Conservation (phyloP, 768 basidiomycete genomes). For the Fomitopsis pulvina region DNA sequence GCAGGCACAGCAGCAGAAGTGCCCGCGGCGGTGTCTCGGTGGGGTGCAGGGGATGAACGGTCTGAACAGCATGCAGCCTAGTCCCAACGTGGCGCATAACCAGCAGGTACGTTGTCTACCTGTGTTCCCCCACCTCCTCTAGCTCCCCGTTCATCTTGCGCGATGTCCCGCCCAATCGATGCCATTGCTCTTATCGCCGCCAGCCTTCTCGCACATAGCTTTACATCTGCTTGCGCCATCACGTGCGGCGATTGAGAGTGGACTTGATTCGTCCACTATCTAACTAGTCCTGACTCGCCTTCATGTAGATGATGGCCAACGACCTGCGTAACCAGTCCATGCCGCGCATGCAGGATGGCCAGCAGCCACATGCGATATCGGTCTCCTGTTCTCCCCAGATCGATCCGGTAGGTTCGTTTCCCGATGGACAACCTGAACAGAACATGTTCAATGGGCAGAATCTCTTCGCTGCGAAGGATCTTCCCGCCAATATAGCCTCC, state of each 20-base stretch:
- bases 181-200: slow-evolving; percentile 1
- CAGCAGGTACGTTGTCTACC: slow-evolving; percentile 13
- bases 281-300: slow-evolving; percentile 1
- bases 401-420: no score
- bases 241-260: slow-evolving; percentile 7
- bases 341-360: neutral
- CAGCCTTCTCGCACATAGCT: slow-evolving; percentile 14
- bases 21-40: slow-evolving; percentile 6
- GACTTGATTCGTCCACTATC: neutral
- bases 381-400: neutral
- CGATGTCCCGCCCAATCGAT: neutral
- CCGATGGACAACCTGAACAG: no score
- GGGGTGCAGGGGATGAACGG: neutral
- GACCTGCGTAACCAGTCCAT: slow-evolving; percentile 6
- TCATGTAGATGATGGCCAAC: slow-evolving; percentile 11
- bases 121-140: neutral
- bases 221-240: slow-evolving; percentile 25
- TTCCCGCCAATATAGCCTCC: neutral
- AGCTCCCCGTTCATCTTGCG: neutral
- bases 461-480: neutral
- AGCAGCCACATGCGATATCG: neutral
- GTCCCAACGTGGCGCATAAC: slow-evolving; percentile 3
- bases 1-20: slow-evolving; percentile 13
- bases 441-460: neutral
- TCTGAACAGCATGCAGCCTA: neutral